Evolutionary conservation across 2,329 filamentous ascomycete genomes (phyloP), one percentile per base, ranked within the genome.

Genomic region (Zymoseptoria brevis): DNA sequence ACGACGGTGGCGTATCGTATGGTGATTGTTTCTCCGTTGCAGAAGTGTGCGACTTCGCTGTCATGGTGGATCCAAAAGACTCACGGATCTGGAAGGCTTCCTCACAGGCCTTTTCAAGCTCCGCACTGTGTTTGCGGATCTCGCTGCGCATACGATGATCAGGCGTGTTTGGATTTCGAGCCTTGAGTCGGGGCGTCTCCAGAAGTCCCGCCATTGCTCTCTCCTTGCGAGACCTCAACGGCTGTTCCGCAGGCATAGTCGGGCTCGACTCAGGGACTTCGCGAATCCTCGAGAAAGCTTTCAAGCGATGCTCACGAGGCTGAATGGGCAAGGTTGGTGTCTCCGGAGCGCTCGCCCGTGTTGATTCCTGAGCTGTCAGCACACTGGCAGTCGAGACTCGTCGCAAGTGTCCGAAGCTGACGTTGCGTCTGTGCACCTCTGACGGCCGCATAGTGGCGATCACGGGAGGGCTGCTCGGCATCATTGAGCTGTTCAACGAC

Each of bases 91-190:
- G 51, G 77, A 97, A 96, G 1, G 92, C 92, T 68, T 94, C 89
- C 69, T 97, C 92, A 69, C 92, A 95, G 60, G 94, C 89, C 73
- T 90, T 90, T 54, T 90, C 90, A 62, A 96, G 86, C 67, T 90
- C 90, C 67, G 83, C 84, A 66, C 90, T 96, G 59, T 95, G 87
- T 67, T 93, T 87, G 6, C 90, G 82, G 57, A 94, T 83, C 71
- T 96, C 92, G 60, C 91, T 90, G 66, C 84, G 86, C 74, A 85
- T 87, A 53, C 79, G 77, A 48, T 81, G 77, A 57, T 75, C 79
- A 1, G 77, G 78, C 51, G 71, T 79, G 63, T 61, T 74, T 19
- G 70, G 60, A 62, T 71, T 81, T 54, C 73, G 70, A 6, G 67
- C 65, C 55, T 68, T 73, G 63, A 71, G 70, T 9, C 66, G 67